These are phyloP conservation scores for Stemphylium beticola DNA, from an alignment of 2,329 filamentous ascomycete genomes.

Conservation along the genomic window DNA sequence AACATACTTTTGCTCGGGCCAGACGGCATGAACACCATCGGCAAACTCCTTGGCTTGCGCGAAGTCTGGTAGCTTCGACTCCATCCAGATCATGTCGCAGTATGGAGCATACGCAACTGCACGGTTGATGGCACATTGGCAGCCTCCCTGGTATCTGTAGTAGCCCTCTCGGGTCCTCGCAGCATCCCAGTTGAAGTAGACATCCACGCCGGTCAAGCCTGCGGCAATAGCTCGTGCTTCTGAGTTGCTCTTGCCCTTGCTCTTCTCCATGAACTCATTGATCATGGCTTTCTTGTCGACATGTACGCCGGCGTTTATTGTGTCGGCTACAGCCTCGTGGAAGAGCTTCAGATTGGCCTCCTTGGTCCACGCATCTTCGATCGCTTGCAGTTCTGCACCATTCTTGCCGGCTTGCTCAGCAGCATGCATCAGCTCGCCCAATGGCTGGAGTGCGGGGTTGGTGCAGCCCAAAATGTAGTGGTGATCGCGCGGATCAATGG, in stretches of 20 bases:
- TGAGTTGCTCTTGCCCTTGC: conserved; percentile 82
- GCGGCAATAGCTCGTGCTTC: conserved; percentile 84
- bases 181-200: conserved; percentile 96
- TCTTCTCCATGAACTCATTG: conserved; percentile 68
- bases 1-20: conserved; percentile 92
- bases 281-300: conserved; percentile 73
- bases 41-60: conserved; percentile 92
- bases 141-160: conserved; percentile 91
- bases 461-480: conserved; percentile 89
- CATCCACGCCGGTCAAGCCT: conserved; percentile 75
- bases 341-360: conserved; percentile 86
- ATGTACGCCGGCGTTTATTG: conserved; percentile 72
- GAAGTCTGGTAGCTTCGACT: conserved; percentile 94
- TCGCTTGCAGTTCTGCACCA: conserved; percentile 81
- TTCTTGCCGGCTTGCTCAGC: conserved; percentile 83
- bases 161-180: conserved; percentile 92
- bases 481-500: conserved; percentile 95
- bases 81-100: conserved; percentile 98
- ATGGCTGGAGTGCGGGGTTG: conserved; percentile 80
- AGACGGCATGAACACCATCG: conserved; percentile 88
- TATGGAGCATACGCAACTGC: conserved; percentile 92
- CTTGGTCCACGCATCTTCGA: conserved; percentile 86
- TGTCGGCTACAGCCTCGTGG: conserved; percentile 84
- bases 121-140: conserved; percentile 87
- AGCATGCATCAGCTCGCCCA: conserved; percentile 88